These are phyloP conservation scores for Phalaenopsis hybrid DNA, from an alignment of 116 monocot genomes.

Conservation along the genomic window DNA sequence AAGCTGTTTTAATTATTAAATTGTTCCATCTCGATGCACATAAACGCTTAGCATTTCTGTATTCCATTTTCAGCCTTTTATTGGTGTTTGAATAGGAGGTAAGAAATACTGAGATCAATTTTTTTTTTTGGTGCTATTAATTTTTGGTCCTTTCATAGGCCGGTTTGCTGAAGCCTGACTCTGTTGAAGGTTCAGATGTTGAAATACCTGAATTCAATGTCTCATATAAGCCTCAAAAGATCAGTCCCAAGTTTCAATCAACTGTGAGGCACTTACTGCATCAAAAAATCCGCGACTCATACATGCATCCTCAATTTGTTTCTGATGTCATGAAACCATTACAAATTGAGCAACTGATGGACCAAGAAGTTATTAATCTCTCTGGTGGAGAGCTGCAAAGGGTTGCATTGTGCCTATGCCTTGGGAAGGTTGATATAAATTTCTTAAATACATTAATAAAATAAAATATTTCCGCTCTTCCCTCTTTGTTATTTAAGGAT, in stretches of 20 bases:
- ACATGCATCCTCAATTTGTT: slow-evolving; percentile 46
- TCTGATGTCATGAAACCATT: slow-evolving; percentile 62
- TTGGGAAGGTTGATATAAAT: slow-evolving; percentile 35
- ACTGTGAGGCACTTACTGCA: slow-evolving; percentile 50
- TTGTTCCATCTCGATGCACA: too few species aligned
- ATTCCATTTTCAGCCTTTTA: background rate
- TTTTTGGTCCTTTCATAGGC: slow-evolving; percentile 20
- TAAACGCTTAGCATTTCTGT: background rate
- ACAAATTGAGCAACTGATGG: slow-evolving; percentile 63
- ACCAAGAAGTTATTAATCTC: slow-evolving; percentile 55
- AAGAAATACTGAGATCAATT: background rate
- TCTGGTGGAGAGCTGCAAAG: slow-evolving; percentile 60
- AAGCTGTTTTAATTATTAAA: too few species aligned
- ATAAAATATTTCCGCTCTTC: background rate
- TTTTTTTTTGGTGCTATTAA: background rate
- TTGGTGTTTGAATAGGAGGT: background rate
- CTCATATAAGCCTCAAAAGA: slow-evolving; percentile 60
- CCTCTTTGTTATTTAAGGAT: background rate
- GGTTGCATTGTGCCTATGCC: slow-evolving; percentile 46
- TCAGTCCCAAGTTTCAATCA: slow-evolving; percentile 47
- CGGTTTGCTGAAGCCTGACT: slow-evolving; percentile 49
- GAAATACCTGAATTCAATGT: slow-evolving; percentile 65
- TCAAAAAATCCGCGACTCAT: slow-evolving; percentile 56
- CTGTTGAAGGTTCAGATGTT: slow-evolving; percentile 41
- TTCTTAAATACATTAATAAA: background rate